Percentiles rank a stretch among this genome's conserved stretches.
Conservation (phyloP, 768 basidiomycete species). For the Mycena latifolia region DNA sequence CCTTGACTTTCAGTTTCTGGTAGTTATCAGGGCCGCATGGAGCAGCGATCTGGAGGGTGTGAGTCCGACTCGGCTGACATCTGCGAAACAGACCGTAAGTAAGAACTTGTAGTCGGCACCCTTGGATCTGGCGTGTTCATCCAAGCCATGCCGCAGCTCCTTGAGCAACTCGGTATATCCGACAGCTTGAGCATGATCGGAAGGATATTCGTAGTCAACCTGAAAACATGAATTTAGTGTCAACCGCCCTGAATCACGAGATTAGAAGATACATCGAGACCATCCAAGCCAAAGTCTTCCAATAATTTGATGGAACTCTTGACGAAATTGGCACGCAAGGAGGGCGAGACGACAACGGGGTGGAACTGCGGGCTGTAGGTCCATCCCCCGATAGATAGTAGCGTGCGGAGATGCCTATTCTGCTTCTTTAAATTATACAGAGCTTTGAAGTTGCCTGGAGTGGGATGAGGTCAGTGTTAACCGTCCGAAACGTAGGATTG, state of each 20-base stretch:
- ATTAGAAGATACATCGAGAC: slow-evolving; percentile 71
- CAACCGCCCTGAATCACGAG: no score
- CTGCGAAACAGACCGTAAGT: slow-evolving; percentile 73
- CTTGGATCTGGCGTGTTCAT: slow-evolving; percentile 74
- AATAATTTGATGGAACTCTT: slow-evolving; percentile 80
- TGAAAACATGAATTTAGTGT: not conserved
- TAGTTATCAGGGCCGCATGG: slow-evolving; percentile 94
- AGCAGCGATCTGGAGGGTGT: slow-evolving; percentile 78
- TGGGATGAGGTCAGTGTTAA: not conserved
- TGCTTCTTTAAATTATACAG: slow-evolving; percentile 92
- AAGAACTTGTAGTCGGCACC: slow-evolving; percentile 73
- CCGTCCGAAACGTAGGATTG: not conserved
- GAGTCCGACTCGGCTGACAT: slow-evolving; percentile 2
- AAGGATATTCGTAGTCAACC: slow-evolving; percentile 91
- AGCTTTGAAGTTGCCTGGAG: slow-evolving; percentile 84
- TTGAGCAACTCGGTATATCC: slow-evolving; percentile 88
- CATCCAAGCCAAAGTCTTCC: slow-evolving; percentile 94
- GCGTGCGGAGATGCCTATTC: slow-evolving; percentile 82
- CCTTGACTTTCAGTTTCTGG: slow-evolving; percentile 78
- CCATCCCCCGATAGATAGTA: slow-evolving; percentile 97
- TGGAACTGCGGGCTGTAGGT: slow-evolving; percentile 61
- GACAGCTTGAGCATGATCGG: slow-evolving; percentile 78
- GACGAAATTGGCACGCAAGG: slow-evolving; percentile 83
- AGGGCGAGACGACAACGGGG: slow-evolving; percentile 76
- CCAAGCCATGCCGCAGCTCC: slow-evolving; percentile 81